Evolutionary conservation across 352 stramenopile species (phyloP).

Genomic region (Globisporangium takayamanum): DNA sequence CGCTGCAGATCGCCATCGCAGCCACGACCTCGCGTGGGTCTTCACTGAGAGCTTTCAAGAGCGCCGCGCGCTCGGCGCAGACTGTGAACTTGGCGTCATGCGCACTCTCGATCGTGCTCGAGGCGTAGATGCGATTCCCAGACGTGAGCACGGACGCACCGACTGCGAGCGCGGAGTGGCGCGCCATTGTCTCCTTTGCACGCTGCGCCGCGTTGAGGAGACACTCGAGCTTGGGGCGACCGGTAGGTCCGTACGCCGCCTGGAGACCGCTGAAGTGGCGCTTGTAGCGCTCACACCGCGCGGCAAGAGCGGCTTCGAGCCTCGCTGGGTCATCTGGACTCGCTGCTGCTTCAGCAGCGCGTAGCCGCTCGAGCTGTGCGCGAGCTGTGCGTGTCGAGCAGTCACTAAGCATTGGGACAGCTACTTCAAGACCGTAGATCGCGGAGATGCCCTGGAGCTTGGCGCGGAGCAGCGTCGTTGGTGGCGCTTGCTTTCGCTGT

Average conservation of each 20-base stretch:
- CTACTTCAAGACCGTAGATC: constrained; percentile 29
- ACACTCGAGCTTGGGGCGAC: constrained; percentile 37
- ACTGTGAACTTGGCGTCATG: constrained; percentile 29
- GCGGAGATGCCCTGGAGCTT: constrained; percentile 24
- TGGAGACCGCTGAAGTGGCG: constrained; percentile 40
- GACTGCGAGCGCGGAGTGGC: constrained; percentile 28
- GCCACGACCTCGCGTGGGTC: constrained; percentile 18
- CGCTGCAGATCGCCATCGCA: constrained; percentile 55
- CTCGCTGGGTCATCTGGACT: too few relatives aligned
- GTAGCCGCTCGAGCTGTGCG: constrained; percentile 2
- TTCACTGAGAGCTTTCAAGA: constrained; percentile 43
- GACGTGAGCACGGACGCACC: constrained; percentile 52
- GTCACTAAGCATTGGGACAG: constrained; percentile 18
- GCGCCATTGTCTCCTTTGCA: constrained; percentile 18
- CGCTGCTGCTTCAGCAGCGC: constrained; percentile 5
- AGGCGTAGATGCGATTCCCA: constrained; percentile 31
- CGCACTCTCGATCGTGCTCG: constrained; percentile 31
- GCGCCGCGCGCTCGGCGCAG: constrained; percentile 46
- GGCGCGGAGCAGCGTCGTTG: constrained; percentile 16
- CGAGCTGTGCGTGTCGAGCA: constrained; percentile 11
- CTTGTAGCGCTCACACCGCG: constrained; percentile 37
- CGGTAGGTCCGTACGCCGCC: constrained; percentile 17
- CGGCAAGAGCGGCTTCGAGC: constrained; percentile 28
- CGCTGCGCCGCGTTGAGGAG: constrained; percentile 45
- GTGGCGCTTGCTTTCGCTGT: not conserved